phyloP scores from a whole-genome alignment of 2,329 filamentous ascomycete species.

The Chalaropsis ovoidea region DNA sequence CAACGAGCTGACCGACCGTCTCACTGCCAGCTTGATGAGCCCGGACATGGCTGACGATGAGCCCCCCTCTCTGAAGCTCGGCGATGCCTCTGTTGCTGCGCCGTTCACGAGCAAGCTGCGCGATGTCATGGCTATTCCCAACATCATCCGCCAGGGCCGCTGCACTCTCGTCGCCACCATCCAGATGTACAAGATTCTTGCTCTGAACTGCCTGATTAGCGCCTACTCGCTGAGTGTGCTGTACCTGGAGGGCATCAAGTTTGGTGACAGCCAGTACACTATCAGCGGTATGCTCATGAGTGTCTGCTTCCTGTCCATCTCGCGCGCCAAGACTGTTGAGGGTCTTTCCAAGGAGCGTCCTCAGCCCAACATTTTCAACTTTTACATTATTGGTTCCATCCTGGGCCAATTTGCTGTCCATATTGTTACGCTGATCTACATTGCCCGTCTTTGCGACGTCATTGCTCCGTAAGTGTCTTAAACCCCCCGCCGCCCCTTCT shows the following conservation, averaged over 20 bases:
- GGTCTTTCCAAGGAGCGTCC: constrained; percentile 91
- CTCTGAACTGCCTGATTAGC: constrained; percentile 93
- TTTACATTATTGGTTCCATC: constrained; percentile 96
- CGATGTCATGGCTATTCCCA: constrained; percentile 92
- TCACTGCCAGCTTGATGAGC: constrained; percentile 82
- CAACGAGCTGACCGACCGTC: constrained; percentile 70
- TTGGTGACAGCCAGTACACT: constrained; percentile 94
- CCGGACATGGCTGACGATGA: constrained; percentile 78
- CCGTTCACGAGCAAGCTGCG: constrained; percentile 96
- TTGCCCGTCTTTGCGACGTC: constrained; percentile 76
- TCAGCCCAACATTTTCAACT: constrained; percentile 97
- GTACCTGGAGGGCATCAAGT: constrained; percentile 97
- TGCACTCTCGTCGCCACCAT: constrained; percentile 97
- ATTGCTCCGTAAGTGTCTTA: constrained; percentile 70
- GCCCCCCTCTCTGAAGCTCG: constrained; percentile 90
- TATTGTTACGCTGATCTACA: constrained; percentile 86
- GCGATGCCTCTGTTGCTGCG: constrained; percentile 91
- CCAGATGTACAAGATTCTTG: constrained; percentile 99
- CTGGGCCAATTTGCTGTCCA: constrained; percentile 95
- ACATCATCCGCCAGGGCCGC: constrained; percentile 94
- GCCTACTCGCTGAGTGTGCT: constrained; percentile 94
- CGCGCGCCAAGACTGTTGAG: constrained; percentile 92
- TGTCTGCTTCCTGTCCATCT: constrained; percentile 97
- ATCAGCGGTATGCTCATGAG: constrained; percentile 99
- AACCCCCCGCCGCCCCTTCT: too few species aligned